Conservation (phyloP, 2,329 filamentous ascomycete species). For the Bipolaris oryzae region DNA sequence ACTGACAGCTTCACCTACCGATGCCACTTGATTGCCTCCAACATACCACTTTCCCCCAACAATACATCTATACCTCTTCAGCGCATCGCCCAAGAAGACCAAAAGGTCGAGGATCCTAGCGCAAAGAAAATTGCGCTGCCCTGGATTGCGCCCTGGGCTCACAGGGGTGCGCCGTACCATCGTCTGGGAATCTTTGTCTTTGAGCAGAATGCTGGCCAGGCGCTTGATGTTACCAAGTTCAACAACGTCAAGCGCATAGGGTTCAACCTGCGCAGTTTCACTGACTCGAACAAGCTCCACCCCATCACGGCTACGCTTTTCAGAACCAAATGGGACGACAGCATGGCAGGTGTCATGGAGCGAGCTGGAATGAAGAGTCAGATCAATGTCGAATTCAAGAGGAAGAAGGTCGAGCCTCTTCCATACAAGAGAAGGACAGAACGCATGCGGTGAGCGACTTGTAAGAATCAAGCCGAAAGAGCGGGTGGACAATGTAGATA, state of each 20-base stretch:
- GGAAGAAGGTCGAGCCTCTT: slow-evolving; percentile 72
- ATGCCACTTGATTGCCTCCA: slow-evolving; percentile 85
- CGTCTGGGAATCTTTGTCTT: slow-evolving; percentile 83
- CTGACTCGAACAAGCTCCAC: slow-evolving; percentile 69
- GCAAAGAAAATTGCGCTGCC: slow-evolving; percentile 69
- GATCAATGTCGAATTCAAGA: slow-evolving; percentile 82
- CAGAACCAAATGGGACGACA: slow-evolving; percentile 87
- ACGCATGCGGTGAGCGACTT: slow-evolving; percentile 50
- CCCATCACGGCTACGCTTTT: slow-evolving; percentile 87
- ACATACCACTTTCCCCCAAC: slow-evolving; percentile 68
- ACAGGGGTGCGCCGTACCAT: slow-evolving; percentile 92
- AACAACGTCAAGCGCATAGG: slow-evolving; percentile 74
- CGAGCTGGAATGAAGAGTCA: slow-evolving; percentile 72
- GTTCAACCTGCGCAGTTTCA: slow-evolving; percentile 78
- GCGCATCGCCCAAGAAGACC: slow-evolving; percentile 39
- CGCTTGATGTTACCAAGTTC: slow-evolving; percentile 61
- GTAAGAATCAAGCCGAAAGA: slow-evolving; percentile 5
- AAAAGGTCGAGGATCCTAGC: slow-evolving; percentile 55
- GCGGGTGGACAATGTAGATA: slow-evolving; percentile 14
- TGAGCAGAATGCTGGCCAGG: slow-evolving; percentile 69
- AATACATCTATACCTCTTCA: slow-evolving; percentile 43
- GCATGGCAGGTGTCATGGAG: slow-evolving; percentile 85
- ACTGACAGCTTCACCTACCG: slow-evolving; percentile 77
- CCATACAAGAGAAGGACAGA: slow-evolving; percentile 66
- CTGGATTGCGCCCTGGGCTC: slow-evolving; percentile 84